These are phyloP conservation scores for Arthrobotrys pseudoclavata DNA, from an alignment of 2,329 filamentous ascomycete genomes.

Conservation along the genomic window DNA sequence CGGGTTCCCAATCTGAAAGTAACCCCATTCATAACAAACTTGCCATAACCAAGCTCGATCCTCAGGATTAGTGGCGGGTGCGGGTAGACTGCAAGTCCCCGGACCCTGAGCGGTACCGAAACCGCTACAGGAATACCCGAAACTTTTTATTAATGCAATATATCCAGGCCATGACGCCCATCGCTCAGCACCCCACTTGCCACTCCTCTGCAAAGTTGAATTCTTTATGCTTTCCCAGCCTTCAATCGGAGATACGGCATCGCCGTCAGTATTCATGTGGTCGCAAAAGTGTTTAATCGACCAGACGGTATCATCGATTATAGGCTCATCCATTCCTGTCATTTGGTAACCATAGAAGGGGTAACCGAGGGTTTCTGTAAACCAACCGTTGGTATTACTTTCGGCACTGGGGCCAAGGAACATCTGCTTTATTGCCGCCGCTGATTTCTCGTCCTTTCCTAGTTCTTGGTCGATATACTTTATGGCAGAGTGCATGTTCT, in stretches of 20 bases:
- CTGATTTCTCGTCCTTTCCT: conserved; percentile 64
- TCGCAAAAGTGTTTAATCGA: conserved; percentile 68
- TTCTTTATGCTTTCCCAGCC: conserved; percentile 37
- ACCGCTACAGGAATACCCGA: conserved; percentile 64
- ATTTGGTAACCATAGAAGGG: conserved; percentile 66
- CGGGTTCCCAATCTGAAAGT: conserved; percentile 69
- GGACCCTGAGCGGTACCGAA: conserved; percentile 64
- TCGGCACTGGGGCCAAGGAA: conserved; percentile 70
- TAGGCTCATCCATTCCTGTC: conserved; percentile 66
- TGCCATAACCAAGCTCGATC: conserved; percentile 62
- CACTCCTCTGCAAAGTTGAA: conserved; percentile 7
- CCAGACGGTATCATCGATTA: conserved; percentile 20
- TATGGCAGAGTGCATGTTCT: conserved; percentile 67
- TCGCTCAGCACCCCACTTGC: conserved; percentile 31
- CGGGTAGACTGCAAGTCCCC: not conserved
- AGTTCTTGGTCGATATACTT: conserved; percentile 69
- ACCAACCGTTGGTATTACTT: conserved; percentile 68
- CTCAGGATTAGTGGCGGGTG: not conserved
- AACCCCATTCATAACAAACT: conserved; percentile 71
- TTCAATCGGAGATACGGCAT: not conserved
- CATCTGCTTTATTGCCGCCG: conserved; percentile 67
- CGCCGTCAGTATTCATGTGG: conserved; percentile 66
- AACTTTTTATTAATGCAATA: not conserved
- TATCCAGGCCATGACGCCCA: conserved; percentile 50
- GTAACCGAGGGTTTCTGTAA: conserved; percentile 66